Evolutionary conservation across 768 basidiomycete genomes (phyloP).

Genomic region (Phanerodontia chrysosporium): DNA sequence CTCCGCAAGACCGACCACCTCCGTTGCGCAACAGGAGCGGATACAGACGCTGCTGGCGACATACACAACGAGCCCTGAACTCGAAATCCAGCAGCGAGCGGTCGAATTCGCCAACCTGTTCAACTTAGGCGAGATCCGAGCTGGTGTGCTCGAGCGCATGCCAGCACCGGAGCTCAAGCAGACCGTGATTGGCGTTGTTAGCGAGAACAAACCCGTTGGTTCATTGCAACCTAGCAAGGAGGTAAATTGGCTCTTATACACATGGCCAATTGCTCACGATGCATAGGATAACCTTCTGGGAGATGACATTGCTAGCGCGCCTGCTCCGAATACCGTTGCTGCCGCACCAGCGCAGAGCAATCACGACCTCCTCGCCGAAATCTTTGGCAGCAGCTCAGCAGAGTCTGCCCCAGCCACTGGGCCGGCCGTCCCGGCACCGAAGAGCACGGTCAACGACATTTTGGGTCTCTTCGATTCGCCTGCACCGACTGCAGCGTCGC

Average conservation of each 20-base stretch:
- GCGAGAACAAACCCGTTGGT: conserved; percentile 95
- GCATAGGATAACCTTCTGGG: conserved; percentile 70
- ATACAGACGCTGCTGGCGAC: conserved; percentile 73
- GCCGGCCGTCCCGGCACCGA: conserved; percentile 39
- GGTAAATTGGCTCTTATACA: too few species aligned
- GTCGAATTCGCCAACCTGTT: conserved; percentile 92
- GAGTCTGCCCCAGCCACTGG: conserved; percentile 29
- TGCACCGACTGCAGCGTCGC: conserved; percentile 16
- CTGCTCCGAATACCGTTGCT: conserved; percentile 34
- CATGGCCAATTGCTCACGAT: neutral
- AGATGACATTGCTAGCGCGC: conserved; percentile 51
- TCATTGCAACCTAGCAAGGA: conserved; percentile 79
- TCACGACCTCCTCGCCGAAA: conserved; percentile 87
- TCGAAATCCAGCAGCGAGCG: conserved; percentile 93
- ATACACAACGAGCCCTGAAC: conserved; percentile 83
- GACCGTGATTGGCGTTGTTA: conserved; percentile 93
- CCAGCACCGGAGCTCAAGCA: conserved; percentile 97
- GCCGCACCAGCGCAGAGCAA: conserved; percentile 50
- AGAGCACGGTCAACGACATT: conserved; percentile 81
- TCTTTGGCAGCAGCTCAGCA: conserved; percentile 66
- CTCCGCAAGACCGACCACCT: conserved; percentile 71
- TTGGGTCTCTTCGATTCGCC: conserved; percentile 69
- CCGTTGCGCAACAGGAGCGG: conserved; percentile 65
- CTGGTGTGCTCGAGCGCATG: conserved; percentile 95
- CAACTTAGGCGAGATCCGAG: conserved; percentile 65